Conservation (phyloP, 129 eudicot genomes). For the Lactuca saligna region DNA sequence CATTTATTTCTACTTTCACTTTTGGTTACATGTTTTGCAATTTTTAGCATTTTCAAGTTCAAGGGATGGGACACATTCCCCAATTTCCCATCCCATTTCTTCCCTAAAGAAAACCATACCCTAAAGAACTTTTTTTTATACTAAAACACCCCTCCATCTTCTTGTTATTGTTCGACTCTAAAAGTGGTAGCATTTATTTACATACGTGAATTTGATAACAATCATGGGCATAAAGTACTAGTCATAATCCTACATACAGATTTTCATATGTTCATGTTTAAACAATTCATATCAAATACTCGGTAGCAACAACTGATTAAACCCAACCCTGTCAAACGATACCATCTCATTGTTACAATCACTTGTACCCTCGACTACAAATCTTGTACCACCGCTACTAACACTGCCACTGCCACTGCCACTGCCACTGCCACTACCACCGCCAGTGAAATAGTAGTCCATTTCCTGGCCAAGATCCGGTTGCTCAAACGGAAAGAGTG, state of each 20-base stretch:
- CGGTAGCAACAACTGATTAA: conserved; percentile 41
- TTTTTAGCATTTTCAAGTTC: conserved; percentile 23
- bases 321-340: conserved; percentile 26
- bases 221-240: conserved; percentile 20
- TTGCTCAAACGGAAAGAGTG: conserved; percentile 26
- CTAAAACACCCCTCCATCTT: background rate
- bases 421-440: conserved; percentile 12
- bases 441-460: conserved; percentile 16
- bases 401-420: conserved; percentile 6
- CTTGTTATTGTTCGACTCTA: conserved; percentile 2
- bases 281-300: conserved; percentile 28
- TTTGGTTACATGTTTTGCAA: conserved; percentile 31
- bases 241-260: background rate
- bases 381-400: conserved; percentile 12
- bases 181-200: conserved; percentile 14
- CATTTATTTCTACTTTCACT: conserved; percentile 23
- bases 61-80: conserved; percentile 32
- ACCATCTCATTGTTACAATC: conserved; percentile 16
- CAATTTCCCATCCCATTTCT: conserved; percentile 24
- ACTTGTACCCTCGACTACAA: conserved; percentile 11
- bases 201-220: conserved; percentile 14
- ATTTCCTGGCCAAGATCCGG: conserved; percentile 17
- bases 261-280: conserved; percentile 11
- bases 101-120: conserved; percentile 1
- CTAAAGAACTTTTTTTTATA: background rate